Percentiles rank a stretch among this genome's conserved stretches.
Evolutionary conservation across 176 grass and related monocot species (phyloP).

Genomic region (Aechmea fasciata): DNA sequence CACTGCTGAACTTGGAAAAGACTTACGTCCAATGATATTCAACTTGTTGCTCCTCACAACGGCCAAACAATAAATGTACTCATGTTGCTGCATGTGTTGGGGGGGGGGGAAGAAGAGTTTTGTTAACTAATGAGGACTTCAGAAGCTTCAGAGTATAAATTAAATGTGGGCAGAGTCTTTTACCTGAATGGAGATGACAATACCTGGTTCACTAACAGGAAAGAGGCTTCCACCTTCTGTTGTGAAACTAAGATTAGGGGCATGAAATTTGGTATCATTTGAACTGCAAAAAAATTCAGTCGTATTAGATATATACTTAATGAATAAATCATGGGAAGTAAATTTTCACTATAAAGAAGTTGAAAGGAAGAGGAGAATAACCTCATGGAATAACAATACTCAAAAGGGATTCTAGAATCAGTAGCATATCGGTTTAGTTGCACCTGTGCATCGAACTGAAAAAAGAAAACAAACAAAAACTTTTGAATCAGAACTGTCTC

Average conservation of each 20-base stretch:
- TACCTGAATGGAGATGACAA: constrained; percentile 49
- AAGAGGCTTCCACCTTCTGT: constrained; percentile 44
- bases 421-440: constrained; percentile 25
- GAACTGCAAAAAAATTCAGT: constrained; percentile 31
- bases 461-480: not conserved
- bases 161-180: not conserved
- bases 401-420: constrained; percentile 61
- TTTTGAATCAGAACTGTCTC: no score
- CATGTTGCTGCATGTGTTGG: constrained; percentile 41
- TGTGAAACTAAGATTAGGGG: constrained; percentile 65
- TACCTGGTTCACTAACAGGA: constrained; percentile 48
- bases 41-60: constrained; percentile 50
- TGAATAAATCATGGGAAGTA: not conserved
- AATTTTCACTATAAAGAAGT: not conserved
- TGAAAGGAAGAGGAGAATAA: not conserved
- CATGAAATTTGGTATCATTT: constrained; percentile 28
- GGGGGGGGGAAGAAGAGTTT: not conserved
- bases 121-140: not conserved
- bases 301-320: not conserved
- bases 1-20: not conserved
- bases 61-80: constrained; percentile 67
- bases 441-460: constrained; percentile 71
- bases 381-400: constrained; percentile 78
- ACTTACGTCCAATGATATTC: constrained; percentile 93
- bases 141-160: not conserved